A percentile compares a stretch with the other conserved stretches of the same genome.
Evolutionary conservation across 2,329 filamentous ascomycete species (phyloP).

Genomic region (Capronia coronata): DNA sequence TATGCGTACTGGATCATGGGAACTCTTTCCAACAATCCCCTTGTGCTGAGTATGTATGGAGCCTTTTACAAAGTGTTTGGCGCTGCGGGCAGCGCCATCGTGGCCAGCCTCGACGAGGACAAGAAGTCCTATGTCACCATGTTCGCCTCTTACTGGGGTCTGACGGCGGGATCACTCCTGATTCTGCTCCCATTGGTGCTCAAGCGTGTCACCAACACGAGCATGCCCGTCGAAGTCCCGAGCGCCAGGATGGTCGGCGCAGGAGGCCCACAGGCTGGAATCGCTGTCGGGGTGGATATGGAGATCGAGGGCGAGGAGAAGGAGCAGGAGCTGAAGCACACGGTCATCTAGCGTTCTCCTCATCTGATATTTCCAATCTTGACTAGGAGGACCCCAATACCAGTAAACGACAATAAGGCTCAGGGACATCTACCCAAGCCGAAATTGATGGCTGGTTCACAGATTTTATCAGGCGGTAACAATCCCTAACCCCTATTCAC

Average conservation of each 20-base stretch:
- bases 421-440: no score
- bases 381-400: no score
- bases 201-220: constrained; percentile 2
- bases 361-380: no score
- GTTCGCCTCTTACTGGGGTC: constrained; percentile 69
- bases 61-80: constrained; percentile 88
- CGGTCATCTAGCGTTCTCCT: no score
- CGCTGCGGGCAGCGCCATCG: constrained; percentile 61
- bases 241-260: constrained; percentile 1
- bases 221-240: neutral
- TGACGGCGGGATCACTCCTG: constrained; percentile 67
- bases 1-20: constrained; percentile 82
- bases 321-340: neutral
- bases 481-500: no score
- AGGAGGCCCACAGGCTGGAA: neutral
- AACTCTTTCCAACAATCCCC: constrained; percentile 81
- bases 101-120: constrained; percentile 49
- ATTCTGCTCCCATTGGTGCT: constrained; percentile 62
- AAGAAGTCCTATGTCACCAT: constrained; percentile 36
- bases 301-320: constrained; percentile 4
- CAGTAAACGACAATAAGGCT: no score
- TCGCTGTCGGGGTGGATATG: constrained; percentile 1
- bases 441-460: no score
- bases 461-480: no score
- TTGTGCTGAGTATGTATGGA: constrained; percentile 84